phyloP scores from a whole-genome alignment of 495 filamentous ascomycete species.

The Xylaria nigripes region DNA sequence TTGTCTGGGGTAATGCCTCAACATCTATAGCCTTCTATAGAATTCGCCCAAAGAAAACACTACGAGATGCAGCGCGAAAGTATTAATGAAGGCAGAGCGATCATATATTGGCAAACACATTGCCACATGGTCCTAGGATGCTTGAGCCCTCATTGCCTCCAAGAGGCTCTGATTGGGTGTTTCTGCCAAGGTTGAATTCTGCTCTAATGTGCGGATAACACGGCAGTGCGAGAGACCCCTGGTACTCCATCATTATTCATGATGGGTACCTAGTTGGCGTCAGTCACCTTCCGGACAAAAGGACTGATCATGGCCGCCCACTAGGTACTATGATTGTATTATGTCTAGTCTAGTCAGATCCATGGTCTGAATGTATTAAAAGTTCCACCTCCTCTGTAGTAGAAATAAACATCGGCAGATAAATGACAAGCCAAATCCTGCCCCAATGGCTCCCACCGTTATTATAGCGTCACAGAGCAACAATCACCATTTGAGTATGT shows the following conservation, averaged over 20 bases:
- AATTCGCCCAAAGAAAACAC: not conserved
- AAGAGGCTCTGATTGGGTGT: not conserved
- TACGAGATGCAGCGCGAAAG: conserved; percentile 1
- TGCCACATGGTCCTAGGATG: not conserved
- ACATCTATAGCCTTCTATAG: not conserved
- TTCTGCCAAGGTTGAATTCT: not conserved
- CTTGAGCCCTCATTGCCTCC: not conserved
- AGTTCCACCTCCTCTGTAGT: not conserved
- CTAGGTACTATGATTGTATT: not conserved
- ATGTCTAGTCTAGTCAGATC: not conserved
- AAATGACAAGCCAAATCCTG: not conserved
- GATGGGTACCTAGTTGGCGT: not conserved
- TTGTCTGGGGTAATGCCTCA: not conserved
- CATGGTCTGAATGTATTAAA: not conserved
- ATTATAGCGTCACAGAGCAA: not conserved
- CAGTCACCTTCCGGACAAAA: not conserved
- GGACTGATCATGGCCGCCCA: not conserved
- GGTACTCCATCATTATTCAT: not conserved
- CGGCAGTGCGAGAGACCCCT: not conserved
- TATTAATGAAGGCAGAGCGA: conserved; percentile 3
- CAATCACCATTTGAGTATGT: no score
- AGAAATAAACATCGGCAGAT: not conserved
- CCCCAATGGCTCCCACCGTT: not conserved
- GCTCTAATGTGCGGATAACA: not conserved
- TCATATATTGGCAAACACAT: not conserved